Conservation (phyloP, 768 basidiomycete species). For the Crepidotus variabilis region DNA sequence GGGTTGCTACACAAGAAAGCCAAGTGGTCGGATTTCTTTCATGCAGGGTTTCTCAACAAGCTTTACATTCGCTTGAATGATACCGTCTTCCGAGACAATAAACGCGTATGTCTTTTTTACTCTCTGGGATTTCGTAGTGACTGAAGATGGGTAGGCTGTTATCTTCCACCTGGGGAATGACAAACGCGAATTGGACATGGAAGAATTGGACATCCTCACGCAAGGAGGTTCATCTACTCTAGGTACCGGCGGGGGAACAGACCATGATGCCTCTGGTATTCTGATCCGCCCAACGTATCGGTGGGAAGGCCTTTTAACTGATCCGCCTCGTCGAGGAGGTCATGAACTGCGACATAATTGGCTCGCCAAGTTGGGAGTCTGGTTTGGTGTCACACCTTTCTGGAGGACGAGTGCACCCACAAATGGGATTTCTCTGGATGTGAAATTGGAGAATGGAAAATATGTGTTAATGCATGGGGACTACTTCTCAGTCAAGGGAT, state of each 20-base stretch:
- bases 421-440: constrained; percentile 58
- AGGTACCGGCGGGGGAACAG: constrained; percentile 69
- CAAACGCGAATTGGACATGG: constrained; percentile 54
- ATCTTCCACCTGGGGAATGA: constrained; percentile 60
- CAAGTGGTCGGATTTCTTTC: constrained; percentile 45
- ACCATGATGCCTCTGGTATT: constrained; percentile 61
- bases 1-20: constrained; percentile 49
- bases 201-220: constrained; percentile 54
- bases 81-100: constrained; percentile 51
- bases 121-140: not conserved
- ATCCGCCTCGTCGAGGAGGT: constrained; percentile 39
- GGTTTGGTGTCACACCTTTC: constrained; percentile 64
- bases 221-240: constrained; percentile 48
- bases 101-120: constrained; percentile 34
- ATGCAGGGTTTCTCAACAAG: constrained; percentile 68
- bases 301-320: constrained; percentile 67
- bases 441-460: constrained; percentile 50
- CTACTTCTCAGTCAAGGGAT: not conserved
- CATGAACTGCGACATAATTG: constrained; percentile 30
- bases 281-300: constrained; percentile 58
- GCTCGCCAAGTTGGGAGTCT: constrained; percentile 57
- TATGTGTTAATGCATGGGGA: constrained; percentile 44
- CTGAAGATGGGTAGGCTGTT: constrained; percentile 40
- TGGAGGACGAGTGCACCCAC: constrained; percentile 53
- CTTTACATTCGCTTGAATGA: constrained; percentile 71